These are phyloP conservation scores for Ceratocystis eucalypticola DNA, from an alignment of 2,329 filamentous ascomycete genomes.

Conservation along the genomic window DNA sequence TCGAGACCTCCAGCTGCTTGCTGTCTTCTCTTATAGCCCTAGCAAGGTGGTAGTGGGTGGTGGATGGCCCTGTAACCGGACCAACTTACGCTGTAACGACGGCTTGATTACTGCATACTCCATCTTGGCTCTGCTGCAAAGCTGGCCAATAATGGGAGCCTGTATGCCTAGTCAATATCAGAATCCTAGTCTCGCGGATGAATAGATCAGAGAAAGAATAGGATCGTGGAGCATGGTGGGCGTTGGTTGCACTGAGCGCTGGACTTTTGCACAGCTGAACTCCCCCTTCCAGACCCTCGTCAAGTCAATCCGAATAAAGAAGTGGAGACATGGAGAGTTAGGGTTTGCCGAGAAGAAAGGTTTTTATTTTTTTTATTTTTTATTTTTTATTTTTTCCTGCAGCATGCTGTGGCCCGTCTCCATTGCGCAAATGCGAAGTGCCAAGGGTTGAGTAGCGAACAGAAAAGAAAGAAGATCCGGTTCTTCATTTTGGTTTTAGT, in stretches of 20 bases:
- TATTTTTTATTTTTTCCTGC: not conserved
- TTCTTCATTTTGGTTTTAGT: no score
- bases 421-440: not conserved
- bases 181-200: no score
- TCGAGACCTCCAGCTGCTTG: not conserved
- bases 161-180: no score
- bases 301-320: not conserved
- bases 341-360: not conserved
- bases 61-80: not conserved
- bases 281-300: not conserved
- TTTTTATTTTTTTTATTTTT: not conserved
- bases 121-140: no score
- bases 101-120: no score
- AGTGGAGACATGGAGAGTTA: not conserved
- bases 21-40: not conserved
- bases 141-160: no score
- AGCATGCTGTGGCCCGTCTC: not conserved
- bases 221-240: no score
- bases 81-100: no score
- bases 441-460: not conserved
- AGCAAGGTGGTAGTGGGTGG: no score
- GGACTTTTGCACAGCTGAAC: not conserved
- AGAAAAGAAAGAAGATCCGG: not conserved
- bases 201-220: no score
- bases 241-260: not conserved